Evolutionary conservation across 192 early-diverging fungal genomes (phyloP), one percentile per base, ranked within the genome.

Genomic region (Backusella mclennaniae): DNA sequence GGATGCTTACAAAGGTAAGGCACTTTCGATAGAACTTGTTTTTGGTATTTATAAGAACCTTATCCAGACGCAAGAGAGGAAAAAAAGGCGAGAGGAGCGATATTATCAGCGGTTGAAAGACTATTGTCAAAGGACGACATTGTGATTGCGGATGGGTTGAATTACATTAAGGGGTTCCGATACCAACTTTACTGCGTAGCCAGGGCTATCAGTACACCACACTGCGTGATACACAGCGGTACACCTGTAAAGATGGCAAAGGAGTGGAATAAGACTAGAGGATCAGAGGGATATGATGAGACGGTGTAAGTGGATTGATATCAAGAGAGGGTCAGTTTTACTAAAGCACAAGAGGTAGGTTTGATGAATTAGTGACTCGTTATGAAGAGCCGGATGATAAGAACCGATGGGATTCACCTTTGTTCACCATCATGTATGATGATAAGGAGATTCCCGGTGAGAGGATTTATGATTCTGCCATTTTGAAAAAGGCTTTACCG

Each of bases 141-240:
- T 63, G 92, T 98, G 14, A 96, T 99, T 66, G 95, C 89, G 7
- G 98, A 99, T 77, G 87, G 88, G n/a, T 80, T 97, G 78, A 99
- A 99, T 83, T 98, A 99, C 84, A 99, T 99, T 82, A 99, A 99
- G 86, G 97, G 98, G 6, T 96, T 96, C 79, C 88, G 98, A 75
- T 99, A 99, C 85, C 97, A 99, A 83, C 88, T 99, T 26, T 96
- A 96, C 84, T 96, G 96, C 78, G 85, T 96, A 17, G 91, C 95
- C 0, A 89, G 95, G 26, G 93, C 92, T 49, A 86, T 96, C 36
- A 89, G 92, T 66, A 97, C 96, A 0, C 93, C 97, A 6, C 92
- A 94, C 49, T 98, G 96, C 73, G 89, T 94, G 17, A 88, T 94
- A 84, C 85, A 95, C 73, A 88, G 89, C 71, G 94, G 89, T 19